Base-by-base conservation (phyloP, 2,329 filamentous ascomycete species). In the Epichloe hybrida region DNA sequence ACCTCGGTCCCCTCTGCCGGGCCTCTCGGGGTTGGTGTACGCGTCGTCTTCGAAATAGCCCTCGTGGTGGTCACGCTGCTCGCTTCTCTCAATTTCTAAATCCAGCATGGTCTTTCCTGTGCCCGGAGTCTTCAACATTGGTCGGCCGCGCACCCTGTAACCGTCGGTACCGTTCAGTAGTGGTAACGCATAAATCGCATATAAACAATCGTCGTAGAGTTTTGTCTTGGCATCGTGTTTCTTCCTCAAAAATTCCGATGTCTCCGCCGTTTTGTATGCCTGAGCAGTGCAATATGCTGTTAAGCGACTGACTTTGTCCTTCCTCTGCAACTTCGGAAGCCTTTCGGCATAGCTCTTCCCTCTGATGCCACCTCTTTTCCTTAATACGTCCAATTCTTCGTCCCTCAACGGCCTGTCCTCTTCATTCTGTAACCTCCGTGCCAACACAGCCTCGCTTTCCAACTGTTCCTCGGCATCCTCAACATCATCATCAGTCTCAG, bases 251-350 rank as follows among this genome's bases (percentile, higher is more conserved):
- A 98, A 98, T 36, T 87, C 81, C 13, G 90, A 88, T n/a, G 89
- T 88, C 27, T 83, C 79, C 59, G 86, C 84, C 70, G 95, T 81
- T 69, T 91, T 95, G 70, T 90, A 97, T 7, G 86, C 87, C 66
- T 96, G 88, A 0, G 93, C 91, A 0, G 89, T 97, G 66, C 91
- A 97, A 67, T 97, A 98, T 11, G 93, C 93, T 52, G 93, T 98
- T 50, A 97, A 80, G 54, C 93, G 79, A 35, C 91, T 84, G 53
- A 98, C 72, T 68, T 93, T 93, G 59, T 95, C 88, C 12, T 87
- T 84, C 51, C 93, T 76, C 62, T 91, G 81, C 21, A 85, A 78
- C 68, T 98, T 98, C 43, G 93, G 88, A 54, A 97, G 69, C 46
- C 93, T 79, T 69, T 98, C 93, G 5, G 93, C 93, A 67, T 95